Evolutionary conservation across 2,329 filamentous ascomycete species (phyloP).

Genomic region (Alternaria sp.): DNA sequence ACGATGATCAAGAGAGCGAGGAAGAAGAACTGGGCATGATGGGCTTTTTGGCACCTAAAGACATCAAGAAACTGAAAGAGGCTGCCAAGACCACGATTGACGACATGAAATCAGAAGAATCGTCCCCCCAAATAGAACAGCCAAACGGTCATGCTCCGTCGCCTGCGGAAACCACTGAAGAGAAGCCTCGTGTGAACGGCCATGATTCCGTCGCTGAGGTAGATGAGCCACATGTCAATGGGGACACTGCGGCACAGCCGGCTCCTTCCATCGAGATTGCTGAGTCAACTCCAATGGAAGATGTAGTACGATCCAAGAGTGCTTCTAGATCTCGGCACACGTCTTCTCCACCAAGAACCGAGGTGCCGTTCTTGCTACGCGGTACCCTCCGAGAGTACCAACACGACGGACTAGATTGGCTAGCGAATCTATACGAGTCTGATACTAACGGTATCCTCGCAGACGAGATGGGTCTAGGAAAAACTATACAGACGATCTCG

Average conservation of each 20-base stretch:
- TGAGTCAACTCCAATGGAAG: conserved; percentile 24
- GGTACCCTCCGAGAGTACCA: conserved; percentile 95
- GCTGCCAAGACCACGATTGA: conserved; percentile 39
- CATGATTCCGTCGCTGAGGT: conserved; percentile 8
- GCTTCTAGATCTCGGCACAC: conserved; percentile 37
- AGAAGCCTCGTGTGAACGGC: conserved; percentile 45
- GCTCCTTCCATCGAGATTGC: conserved; percentile 24
- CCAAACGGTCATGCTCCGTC: conserved; percentile 46
- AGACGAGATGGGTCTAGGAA: conserved; percentile 98
- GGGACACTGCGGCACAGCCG: conserved; percentile 9
- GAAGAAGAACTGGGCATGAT: conserved; percentile 44
- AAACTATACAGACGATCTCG: conserved; percentile 98
- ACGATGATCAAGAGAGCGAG: conserved; percentile 46
- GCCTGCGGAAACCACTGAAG: conserved; percentile 55
- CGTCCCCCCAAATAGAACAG: conserved; percentile 22
- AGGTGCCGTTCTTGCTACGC: conserved; percentile 71
- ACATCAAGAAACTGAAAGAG: conserved; percentile 48
- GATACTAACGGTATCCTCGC: conserved; percentile 95
- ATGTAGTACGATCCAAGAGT: conserved; percentile 25
- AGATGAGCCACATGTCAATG: conserved; percentile 25
- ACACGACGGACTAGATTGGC: conserved; percentile 96
- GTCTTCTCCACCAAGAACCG: conserved; percentile 44
- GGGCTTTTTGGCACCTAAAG: conserved; percentile 46
- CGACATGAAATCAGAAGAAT: conserved; percentile 52
- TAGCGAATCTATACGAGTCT: conserved; percentile 89